A percentile compares a stretch with the other conserved stretches of the same genome.
Evolutionary conservation across 2,329 filamentous ascomycete genomes (phyloP).

Genomic region (Colletotrichum theobromicola): DNA sequence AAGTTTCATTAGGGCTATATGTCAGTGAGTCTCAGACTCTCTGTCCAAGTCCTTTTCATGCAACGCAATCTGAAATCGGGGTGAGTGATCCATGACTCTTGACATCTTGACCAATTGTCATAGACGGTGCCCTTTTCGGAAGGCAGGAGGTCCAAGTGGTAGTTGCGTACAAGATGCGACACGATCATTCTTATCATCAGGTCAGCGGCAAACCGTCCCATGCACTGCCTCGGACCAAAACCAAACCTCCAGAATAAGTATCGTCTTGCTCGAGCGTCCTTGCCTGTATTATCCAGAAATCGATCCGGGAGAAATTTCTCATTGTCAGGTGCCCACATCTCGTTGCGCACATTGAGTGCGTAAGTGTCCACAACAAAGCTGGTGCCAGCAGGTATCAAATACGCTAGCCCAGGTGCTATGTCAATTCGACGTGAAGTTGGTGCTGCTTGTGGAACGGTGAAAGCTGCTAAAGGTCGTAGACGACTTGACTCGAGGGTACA

Average conservation of each 20-base stretch:
- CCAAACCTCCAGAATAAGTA: conserved; percentile 50
- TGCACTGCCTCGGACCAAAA: conserved; percentile 47
- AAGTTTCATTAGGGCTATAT: neutral
- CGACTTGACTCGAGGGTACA: conserved; percentile 45
- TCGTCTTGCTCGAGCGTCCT: conserved; percentile 25
- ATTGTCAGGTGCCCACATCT: conserved; percentile 42
- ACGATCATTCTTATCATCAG: conserved; percentile 29
- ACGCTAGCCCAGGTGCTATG: conserved; percentile 27
- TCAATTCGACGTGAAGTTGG: neutral
- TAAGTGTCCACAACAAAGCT: conserved; percentile 48
- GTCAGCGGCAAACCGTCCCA: conserved; percentile 46
- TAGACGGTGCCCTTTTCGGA: neutral
- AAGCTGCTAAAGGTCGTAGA: conserved; percentile 38
- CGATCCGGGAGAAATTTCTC: conserved; percentile 36
- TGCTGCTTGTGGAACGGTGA: neutral
- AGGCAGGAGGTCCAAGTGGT: neutral
- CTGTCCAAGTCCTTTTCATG: neutral
- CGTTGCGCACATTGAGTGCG: conserved; percentile 44
- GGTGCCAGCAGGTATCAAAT: conserved; percentile 38
- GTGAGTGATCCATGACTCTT: neutral
- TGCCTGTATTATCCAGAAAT: conserved; percentile 24
- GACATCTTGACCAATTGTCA: neutral
- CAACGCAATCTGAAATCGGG: neutral
- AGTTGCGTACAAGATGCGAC: neutral
- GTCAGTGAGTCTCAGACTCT: neutral